Evolutionary conservation across 768 basidiomycete genomes (phyloP), one percentile per base, ranked within the genome.

Genomic region (Leucocoprinus leucothites): DNA sequence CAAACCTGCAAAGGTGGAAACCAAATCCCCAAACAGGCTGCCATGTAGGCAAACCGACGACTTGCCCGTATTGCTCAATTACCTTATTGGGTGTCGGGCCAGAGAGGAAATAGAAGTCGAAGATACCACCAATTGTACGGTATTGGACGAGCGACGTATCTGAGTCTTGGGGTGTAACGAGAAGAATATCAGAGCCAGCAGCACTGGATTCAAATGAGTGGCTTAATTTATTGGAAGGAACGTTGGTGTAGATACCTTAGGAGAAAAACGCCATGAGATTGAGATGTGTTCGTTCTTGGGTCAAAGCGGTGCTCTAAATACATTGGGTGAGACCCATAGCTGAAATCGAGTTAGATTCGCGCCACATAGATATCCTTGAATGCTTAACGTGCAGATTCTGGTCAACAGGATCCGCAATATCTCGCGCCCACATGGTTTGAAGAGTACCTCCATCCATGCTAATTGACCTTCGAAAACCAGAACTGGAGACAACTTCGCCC

Each of bases 91-190:
- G 78, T 69, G 73, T 77, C 26, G 66, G 82, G 57, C 86, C 86
- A 16, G 82, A 80, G 64, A 91, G 78, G 70, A 88, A 90, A 73
- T 90, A 91, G 59, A 91, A 82, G 68, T 91, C 86, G 28, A 91
- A 70, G 0, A 83, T 84, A 16, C 90, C 89, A 4, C 90, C 89
- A 44, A 92, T 71, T 65, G 84, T 71, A 44, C 89, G 76, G 64
- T 91, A 93, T 60, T 92, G 76, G 21, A 92, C 74, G 3, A 88
- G 70, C 1, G 86, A 87, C 9, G 74, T 72, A n/a, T 71, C 68
- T 0, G 84, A 79, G 22, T 61, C 67, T 6, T 74, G 75, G 26
- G 82, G 89, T 4, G 81, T 86, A 57, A 79, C 71, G 47, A 91
- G 77, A 38, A 90, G 69, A 58, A 87, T 81, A 62, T 92, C 89